phyloP scores from a whole-genome alignment of 2,329 filamentous ascomycete genomes.

The Clarireedia paspali region DNA sequence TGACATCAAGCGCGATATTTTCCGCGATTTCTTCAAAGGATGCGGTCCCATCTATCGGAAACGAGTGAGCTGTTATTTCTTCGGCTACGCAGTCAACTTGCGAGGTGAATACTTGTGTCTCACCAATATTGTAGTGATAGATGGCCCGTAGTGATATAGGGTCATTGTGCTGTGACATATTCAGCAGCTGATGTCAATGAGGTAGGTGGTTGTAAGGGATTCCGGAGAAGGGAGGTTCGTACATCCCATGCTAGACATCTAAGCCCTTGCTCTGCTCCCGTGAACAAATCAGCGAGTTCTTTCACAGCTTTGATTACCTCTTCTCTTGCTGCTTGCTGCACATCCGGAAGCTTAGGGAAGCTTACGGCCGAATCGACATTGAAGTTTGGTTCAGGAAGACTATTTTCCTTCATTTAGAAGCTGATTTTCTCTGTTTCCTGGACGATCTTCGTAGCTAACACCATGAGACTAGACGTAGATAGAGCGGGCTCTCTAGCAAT shows the following conservation, averaged over 20 bases:
- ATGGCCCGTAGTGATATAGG: constrained; percentile 43
- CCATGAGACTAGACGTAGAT: not conserved
- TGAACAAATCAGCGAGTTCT: constrained; percentile 40
- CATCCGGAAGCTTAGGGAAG: constrained; percentile 40
- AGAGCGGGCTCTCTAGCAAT: not conserved
- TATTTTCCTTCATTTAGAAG: constrained; percentile 37
- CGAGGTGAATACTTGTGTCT: not conserved
- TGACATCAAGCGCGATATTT: constrained; percentile 39
- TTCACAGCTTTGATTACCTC: constrained; percentile 42
- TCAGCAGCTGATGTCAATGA: constrained; percentile 9
- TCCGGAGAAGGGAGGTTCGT: constrained; percentile 19
- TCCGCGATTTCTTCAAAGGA: constrained; percentile 38
- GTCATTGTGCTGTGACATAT: constrained; percentile 37
- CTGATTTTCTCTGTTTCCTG: constrained; percentile 43
- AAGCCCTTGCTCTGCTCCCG: constrained; percentile 43
- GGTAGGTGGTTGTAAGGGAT: not conserved
- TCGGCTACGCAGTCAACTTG: constrained; percentile 7
- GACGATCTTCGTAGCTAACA: constrained; percentile 40
- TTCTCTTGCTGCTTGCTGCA: constrained; percentile 38
- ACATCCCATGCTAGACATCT: constrained; percentile 47
- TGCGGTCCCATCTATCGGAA: constrained; percentile 40
- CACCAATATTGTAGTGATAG: constrained; percentile 44
- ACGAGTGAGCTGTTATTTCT: constrained; percentile 37
- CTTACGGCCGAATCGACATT: constrained; percentile 37
- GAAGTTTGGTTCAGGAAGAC: constrained; percentile 37